Base-by-base conservation (phyloP, 1,284 basidiomycete species). In the Irpex rosettiformis region DNA sequence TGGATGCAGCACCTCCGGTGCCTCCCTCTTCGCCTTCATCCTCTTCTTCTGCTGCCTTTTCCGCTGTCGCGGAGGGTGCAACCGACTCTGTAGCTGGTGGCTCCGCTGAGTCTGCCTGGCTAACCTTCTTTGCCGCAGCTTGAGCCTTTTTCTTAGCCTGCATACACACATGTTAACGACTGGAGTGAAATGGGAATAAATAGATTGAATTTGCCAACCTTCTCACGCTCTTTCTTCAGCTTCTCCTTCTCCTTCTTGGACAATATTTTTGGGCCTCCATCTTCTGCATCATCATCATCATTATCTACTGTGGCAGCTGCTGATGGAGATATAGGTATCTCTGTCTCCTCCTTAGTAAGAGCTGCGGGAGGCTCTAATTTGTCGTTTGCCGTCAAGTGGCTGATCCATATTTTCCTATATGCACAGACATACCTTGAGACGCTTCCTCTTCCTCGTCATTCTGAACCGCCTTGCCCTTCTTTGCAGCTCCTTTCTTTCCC, bases 121-220 rank as follows among this genome's bases (percentile, higher is more conserved):
- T 24, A 43, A 73, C 79, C 74, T 94, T 95, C 76, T 95, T 96
- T 7, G 89, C 89, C 37, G 89, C 92, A 16, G 89, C 89, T 72
- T 95, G 93, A 8, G 91, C 93, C 73, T 96, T 96, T 79, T 96
- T 98, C 81, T 95, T 96, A 0, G 92, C 94, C 93, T 95, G 69
- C 61, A 57, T 40, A n/a, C 21, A 49, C 21, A 10, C 6, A 28
- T 42, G 52, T 59, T 1, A 56, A 27, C n/a, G 43, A 57, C 4
- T 51, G n/a, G n/a, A 54, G 29, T 25, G 25, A 58, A 52, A 48
- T 21, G 33, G 29, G 42, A 13, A n/a, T 52, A 48, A 8, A 11
- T n/a, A 56, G 30, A 33, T 33, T 16, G 16, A 33, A 7, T 33
- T 56, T 57, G 58, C 70, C 33, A 54, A 88, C 93, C 87, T 96